Evolutionary conservation across 352 stramenopile genomes (phyloP), one percentile per base, ranked within the genome.

Genomic region (Phytophthora chlamydospora): DNA sequence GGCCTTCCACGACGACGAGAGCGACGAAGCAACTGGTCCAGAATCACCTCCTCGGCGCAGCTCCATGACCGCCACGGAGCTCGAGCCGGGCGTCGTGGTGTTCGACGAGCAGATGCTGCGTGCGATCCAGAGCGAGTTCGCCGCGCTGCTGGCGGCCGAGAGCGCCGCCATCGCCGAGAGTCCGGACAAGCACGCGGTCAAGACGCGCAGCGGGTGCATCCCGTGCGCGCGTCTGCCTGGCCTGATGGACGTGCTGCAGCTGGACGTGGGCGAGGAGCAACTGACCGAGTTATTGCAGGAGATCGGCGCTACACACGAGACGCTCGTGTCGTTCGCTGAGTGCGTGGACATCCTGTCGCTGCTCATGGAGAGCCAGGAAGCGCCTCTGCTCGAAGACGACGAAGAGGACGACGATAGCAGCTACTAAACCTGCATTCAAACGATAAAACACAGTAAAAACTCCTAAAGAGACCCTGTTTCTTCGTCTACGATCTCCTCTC

Each of bases 281-380:
- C 42, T 93, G n/a, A 12, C 68, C 13, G 66, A 72, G 14, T 77
- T 95, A 9, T 59, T 95, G 35, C 56, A 83, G 19, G 85, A 96
- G 69, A 76, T 96, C 42, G 80, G 85, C 48, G 86, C 83, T n/a
- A 68, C 73, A 2, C 36, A 57, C 3, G 76, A 88, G 49, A 93
- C 88, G 13, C 68, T 78, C 24, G 86, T 96, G 34, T 89, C 82
- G 27, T 90, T 96, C 52, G 81, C 83, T 31, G 88, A 96, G 66
- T 93, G 89, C 62, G 83, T 93, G 29, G 88, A 96, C 59, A 93
- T 96, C 40, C 51, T 95, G 35, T 91, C 84, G 31, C 58, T 95
- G 41, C 71, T 95, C 12, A 77, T 78, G n/a, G 81, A 89, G 63
- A 86, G 63, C 19, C 53, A 70, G 32, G 63, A 75, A 10, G 58